Conservation (phyloP, 2,329 filamentous ascomycete species). For the Pezizomycotina sp. region DNA sequence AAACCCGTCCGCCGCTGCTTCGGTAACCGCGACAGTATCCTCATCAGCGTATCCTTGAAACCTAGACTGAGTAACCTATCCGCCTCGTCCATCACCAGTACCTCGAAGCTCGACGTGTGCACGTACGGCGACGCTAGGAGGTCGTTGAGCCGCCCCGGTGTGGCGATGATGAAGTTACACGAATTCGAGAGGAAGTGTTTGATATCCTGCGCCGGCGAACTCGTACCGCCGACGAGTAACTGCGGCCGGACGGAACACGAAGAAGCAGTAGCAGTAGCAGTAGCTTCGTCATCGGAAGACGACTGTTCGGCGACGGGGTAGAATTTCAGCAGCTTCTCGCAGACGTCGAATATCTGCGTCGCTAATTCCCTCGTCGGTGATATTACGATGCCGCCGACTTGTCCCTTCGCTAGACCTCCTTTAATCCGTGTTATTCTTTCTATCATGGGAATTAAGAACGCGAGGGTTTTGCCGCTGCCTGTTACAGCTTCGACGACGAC, state of each 20-base stretch:
- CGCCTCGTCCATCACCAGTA: constrained; percentile 84
- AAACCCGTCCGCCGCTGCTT: constrained; percentile 88
- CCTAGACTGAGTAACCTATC: constrained; percentile 84
- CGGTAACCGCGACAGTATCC: constrained; percentile 65
- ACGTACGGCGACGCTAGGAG: constrained; percentile 74
- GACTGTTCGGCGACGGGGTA: constrained; percentile 34
- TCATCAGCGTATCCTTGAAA: constrained; percentile 79
- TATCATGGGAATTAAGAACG: constrained; percentile 69
- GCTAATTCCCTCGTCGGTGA: constrained; percentile 82
- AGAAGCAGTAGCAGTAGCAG: constrained; percentile 23
- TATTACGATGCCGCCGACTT: constrained; percentile 79
- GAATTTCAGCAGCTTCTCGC: constrained; percentile 61
- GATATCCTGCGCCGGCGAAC: constrained; percentile 67
- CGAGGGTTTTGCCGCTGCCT: constrained; percentile 76
- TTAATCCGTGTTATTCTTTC: constrained; percentile 54
- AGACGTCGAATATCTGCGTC: constrained; percentile 70
- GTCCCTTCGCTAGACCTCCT: constrained; percentile 50
- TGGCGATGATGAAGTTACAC: constrained; percentile 78
- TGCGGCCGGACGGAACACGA: constrained; percentile 50
- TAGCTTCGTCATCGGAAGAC: constrained; percentile 27
- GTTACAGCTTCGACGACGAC: constrained; percentile 88
- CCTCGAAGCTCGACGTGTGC: constrained; percentile 77
- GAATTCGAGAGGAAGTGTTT: constrained; percentile 67
- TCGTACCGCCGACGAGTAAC: constrained; percentile 65
- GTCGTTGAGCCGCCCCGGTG: constrained; percentile 76